Base-by-base conservation (phyloP, 306 rosid species). In the Leucaena leucocephala region DNA sequence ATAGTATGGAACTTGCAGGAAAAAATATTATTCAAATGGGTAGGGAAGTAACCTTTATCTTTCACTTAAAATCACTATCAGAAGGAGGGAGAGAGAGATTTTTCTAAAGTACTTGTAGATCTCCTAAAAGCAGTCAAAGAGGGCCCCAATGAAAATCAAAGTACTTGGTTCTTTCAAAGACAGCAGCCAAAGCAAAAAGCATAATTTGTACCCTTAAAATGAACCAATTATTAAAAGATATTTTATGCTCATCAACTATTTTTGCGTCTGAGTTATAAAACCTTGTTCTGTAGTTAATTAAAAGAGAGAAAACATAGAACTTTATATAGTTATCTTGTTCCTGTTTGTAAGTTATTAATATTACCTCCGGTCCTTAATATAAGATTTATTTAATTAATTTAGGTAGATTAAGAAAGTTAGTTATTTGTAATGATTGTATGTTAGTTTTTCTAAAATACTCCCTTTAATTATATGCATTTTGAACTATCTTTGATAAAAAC, bases 101-200 rank as follows among this genome's bases (percentile, higher is more conserved):
- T n/a, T 69, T 82, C 78, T 67, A 57, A 81, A 78, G 48, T 75
- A 72, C 81, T 57, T 19, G 8, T 54, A 52, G 71, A 57, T 57
- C 45, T 69, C 39, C 33, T 44, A 63, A 79, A 85, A 82, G 91
- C 83, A 80, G 93, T 85, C 89, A 87, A 87, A 80, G 83, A 85
- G 61, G 65, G 72, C n/a, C 65, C 62, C 62, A 76, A 76, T 67
- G 49, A 72, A 65, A 72, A 66, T 46, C 7, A 75, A 46, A 74
- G 7, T 78, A 55, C 82, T 64, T 83, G 83, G 27, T 27, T 64
- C 76, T 68, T 71, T 81, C 43, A 74, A 81, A 74, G 75, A 7
- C 67, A 71, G 77, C 35, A 75, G 14, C 52, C 43, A 62, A 72
- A 65, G 64, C 22, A 15, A 76, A 79, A 83, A 71, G 84, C 77